Evolutionary conservation across 495 filamentous ascomycete genomes (phyloP).

Genomic region (Penicillium samsonianum): DNA sequence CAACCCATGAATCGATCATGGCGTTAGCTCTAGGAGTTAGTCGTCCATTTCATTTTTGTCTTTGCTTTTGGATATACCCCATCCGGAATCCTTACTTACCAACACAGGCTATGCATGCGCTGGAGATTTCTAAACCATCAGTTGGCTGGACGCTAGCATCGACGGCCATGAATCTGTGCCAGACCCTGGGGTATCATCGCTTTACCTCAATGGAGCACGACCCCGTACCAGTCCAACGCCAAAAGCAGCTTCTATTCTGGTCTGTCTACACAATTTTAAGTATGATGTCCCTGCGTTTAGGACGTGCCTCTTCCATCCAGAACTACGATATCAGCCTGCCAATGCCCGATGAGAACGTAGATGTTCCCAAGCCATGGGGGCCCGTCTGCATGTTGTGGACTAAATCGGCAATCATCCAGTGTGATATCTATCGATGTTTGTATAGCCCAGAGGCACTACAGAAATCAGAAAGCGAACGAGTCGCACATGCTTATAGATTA

Average conservation of each 20-base stretch:
- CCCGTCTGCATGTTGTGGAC: conserved; percentile 47
- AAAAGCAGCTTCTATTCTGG: conserved; percentile 59
- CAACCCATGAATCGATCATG: conserved; percentile 58
- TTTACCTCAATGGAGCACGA: conserved; percentile 53
- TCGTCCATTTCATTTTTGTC: neutral
- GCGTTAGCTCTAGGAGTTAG: conserved; percentile 60
- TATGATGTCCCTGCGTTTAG: conserved; percentile 62
- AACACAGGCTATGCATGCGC: conserved; percentile 51
- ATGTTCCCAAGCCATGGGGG: conserved; percentile 28
- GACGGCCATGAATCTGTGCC: conserved; percentile 59
- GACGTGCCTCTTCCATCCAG: conserved; percentile 60
- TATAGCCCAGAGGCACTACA: conserved; percentile 62
- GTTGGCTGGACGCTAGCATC: conserved; percentile 63
- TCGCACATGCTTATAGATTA: conserved; percentile 34
- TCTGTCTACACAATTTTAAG: conserved; percentile 61
- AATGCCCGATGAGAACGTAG: conserved; percentile 31
- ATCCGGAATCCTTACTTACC: neutral
- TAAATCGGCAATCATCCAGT: conserved; percentile 55
- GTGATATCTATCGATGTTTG: conserved; percentile 57
- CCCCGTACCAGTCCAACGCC: conserved; percentile 32
- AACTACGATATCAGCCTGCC: conserved; percentile 65
- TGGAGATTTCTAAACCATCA: conserved; percentile 64
- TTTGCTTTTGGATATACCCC: neutral
- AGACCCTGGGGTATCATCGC: conserved; percentile 66
- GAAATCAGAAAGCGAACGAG: conserved; percentile 47